Conservation (phyloP, 2,329 filamentous ascomycete species). For the Eutypa lata region DNA sequence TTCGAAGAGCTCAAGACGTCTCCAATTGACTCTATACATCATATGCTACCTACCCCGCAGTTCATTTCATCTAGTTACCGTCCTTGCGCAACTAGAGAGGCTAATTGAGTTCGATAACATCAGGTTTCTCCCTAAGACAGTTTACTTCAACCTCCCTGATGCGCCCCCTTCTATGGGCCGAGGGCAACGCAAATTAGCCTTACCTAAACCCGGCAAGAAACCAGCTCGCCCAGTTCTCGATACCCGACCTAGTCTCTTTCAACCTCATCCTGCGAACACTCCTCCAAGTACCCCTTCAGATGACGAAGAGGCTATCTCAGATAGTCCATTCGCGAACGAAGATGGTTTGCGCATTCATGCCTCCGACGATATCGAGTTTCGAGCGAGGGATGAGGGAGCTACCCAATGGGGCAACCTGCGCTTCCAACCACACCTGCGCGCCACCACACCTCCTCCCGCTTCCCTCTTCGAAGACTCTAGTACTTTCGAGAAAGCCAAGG, state of each 20-base stretch:
- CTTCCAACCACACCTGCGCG: conserved; percentile 76
- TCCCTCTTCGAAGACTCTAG: conserved; percentile 69
- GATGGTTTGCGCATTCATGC: conserved; percentile 58
- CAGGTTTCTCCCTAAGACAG: conserved; percentile 88
- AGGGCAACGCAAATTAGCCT: conserved; percentile 25
- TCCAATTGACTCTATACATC: no score
- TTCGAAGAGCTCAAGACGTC: no score
- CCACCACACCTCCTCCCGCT: conserved; percentile 70
- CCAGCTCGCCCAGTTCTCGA: conserved; percentile 26
- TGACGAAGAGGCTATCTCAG: conserved; percentile 35
- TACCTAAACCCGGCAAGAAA: conserved; percentile 24
- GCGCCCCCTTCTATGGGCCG: conserved; percentile 39
- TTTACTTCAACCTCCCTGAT: conserved; percentile 75
- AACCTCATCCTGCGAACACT: conserved; percentile 44
- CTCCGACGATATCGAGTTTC: conserved; percentile 43
- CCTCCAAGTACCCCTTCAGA: conserved; percentile 55
- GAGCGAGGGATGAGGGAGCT: conserved; percentile 69
- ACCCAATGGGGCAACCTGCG: conserved; percentile 72
- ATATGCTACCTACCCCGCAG: no score
- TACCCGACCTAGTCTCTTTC: conserved; percentile 52
- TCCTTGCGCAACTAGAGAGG: no score
- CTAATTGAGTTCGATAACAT: conserved; percentile 38
- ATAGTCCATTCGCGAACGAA: conserved; percentile 53
- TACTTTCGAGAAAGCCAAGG: conserved; percentile 54
- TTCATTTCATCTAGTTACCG: no score